These are phyloP conservation scores for Podospora didyma DNA, from an alignment of 495 filamentous ascomycete species.

Conservation along the genomic window DNA sequence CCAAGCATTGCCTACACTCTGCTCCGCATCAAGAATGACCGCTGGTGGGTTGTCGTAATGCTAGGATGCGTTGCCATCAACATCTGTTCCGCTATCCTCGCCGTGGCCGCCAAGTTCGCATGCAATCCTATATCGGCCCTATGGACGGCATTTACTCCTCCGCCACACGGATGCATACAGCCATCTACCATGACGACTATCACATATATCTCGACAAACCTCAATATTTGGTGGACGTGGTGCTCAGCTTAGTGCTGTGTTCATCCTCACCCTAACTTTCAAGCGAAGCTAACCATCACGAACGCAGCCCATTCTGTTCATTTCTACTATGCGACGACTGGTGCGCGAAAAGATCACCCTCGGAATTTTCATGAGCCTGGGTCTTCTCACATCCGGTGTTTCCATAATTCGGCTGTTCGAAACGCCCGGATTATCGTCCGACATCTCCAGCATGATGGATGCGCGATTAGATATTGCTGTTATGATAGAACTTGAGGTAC, in stretches of 20 bases:
- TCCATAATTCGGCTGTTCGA: constrained; percentile 27
- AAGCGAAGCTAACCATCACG: not conserved
- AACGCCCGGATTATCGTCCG: constrained; percentile 18
- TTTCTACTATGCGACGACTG: constrained; percentile 26
- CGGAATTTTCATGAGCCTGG: constrained; percentile 29
- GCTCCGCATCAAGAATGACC: constrained; percentile 25
- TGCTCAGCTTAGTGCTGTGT: constrained; percentile 17
- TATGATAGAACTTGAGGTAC: not conserved
- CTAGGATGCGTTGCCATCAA: constrained; percentile 17
- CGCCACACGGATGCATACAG: no score
- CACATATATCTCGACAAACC: constrained; percentile 21
- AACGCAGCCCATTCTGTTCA: constrained; percentile 28
- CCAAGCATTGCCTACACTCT: constrained; percentile 30
- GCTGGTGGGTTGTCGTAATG: constrained; percentile 22
- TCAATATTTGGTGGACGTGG: constrained; percentile 30
- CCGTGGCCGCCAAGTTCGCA: no score
- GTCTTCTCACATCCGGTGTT: constrained; percentile 23
- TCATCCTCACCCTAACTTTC: not conserved
- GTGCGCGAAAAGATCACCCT: constrained; percentile 28
- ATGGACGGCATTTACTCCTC: no score
- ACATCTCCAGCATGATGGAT: constrained; percentile 28
- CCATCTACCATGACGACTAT: no score
- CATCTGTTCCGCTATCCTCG: constrained; percentile 21
- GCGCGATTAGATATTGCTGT: constrained; percentile 13
- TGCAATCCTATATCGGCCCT: constrained; percentile 26